Evolutionary conservation across 2,329 filamentous ascomycete genomes (phyloP).

Genomic region (Sporothrix inflata): DNA sequence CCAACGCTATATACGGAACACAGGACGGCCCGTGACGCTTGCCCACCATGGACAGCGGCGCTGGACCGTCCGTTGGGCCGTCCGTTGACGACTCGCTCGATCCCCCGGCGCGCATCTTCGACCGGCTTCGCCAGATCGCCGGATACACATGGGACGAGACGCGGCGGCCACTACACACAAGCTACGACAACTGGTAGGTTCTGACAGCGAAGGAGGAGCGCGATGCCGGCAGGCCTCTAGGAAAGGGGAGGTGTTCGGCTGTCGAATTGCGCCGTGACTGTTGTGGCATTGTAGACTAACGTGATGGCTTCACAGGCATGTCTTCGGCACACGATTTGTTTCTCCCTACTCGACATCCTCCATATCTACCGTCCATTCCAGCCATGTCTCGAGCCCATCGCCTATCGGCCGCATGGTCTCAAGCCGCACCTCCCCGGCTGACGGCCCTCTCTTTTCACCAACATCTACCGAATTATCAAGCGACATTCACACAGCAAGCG

Average conservation of each 20-base stretch:
- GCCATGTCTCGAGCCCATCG: conserved; percentile 50
- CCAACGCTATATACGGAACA: neutral
- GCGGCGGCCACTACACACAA: conserved; percentile 60
- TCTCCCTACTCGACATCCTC: conserved; percentile 54
- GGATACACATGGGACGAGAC: conserved; percentile 79
- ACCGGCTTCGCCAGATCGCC: conserved; percentile 71
- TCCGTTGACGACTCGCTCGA: conserved; percentile 59
- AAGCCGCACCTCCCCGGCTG: conserved; percentile 50
- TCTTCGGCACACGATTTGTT: conserved; percentile 65
- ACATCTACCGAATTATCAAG: conserved; percentile 46
- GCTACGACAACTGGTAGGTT: conserved; percentile 83
- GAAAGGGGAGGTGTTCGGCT: too few species aligned
- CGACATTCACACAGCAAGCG: conserved; percentile 42
- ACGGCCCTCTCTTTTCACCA: conserved; percentile 40
- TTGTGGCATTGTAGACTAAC: neutral
- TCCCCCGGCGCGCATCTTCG: conserved; percentile 70
- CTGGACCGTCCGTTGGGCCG: conserved; percentile 48
- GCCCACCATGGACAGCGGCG: conserved; percentile 52
- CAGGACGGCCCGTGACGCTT: conserved; percentile 6
- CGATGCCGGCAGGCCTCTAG: too few species aligned
- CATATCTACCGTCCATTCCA: conserved; percentile 35
- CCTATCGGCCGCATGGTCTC: conserved; percentile 48
- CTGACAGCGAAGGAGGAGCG: too few species aligned
- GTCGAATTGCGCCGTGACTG: neutral
- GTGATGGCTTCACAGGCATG: conserved; percentile 55